Conservation (phyloP, 2,329 filamentous ascomycete species). For the Trichoderma breve region DNA sequence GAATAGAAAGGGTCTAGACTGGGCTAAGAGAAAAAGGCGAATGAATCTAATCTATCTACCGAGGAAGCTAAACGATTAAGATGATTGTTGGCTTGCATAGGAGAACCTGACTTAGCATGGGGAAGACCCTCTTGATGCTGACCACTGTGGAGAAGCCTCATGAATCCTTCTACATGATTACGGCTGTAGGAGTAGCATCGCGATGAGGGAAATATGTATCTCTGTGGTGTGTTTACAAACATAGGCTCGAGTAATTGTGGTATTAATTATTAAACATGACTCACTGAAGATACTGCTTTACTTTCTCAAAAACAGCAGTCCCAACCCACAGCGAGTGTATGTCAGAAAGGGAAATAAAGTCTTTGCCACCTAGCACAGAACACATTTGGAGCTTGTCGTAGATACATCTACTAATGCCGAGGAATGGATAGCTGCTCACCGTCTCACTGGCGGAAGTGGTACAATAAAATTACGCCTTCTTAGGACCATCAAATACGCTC, state of each 20-base stretch:
- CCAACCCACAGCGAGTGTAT: too few species aligned
- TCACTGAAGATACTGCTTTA: neutral
- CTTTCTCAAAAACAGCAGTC: rapidly evolving
- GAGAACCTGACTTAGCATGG: neutral
- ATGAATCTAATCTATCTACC: neutral
- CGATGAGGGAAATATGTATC: neutral
- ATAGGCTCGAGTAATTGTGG: neutral
- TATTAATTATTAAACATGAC: rapidly evolving
- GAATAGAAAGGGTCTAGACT: neutral
- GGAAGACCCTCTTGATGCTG: neutral
- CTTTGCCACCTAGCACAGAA: neutral
- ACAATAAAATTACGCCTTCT: neutral
- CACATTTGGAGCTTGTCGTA: neutral
- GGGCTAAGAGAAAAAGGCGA: neutral
- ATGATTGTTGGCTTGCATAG: neutral
- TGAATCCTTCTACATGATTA: neutral
- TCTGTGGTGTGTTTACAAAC: neutral
- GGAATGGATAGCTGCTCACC: neutral
- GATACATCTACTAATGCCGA: neutral
- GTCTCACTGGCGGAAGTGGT: neutral
- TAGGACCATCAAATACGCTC: neutral
- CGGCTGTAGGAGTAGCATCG: neutral
- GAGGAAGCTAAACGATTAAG: neutral
- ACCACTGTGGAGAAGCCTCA: neutral
- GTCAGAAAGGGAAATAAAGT: too few species aligned